Conservation (phyloP, 2,329 filamentous ascomycete species). For the Ceratocystis smalleyi region DNA sequence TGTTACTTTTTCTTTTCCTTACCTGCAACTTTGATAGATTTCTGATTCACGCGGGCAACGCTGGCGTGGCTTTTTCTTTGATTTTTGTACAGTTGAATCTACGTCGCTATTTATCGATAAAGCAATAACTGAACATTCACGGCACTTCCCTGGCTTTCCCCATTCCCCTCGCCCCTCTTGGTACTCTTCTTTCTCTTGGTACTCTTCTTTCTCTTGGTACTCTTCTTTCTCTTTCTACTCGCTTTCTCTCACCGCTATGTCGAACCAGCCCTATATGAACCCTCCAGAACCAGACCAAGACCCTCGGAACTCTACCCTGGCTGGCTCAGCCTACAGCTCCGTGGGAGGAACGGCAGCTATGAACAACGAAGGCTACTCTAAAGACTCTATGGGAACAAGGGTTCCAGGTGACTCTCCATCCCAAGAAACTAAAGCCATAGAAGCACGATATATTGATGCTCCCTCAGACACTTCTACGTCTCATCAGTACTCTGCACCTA, state of each 20-base stretch:
- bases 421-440: not conserved
- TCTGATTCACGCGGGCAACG: not conserved
- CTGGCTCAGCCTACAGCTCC: no score
- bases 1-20: not conserved
- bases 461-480: not conserved
- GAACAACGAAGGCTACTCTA: not conserved
- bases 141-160: not conserved
- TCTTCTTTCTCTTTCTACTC: not conserved
- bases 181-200: not conserved
- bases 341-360: no score
- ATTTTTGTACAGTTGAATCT: not conserved
- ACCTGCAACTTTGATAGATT: not conserved
- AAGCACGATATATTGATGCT: not conserved
- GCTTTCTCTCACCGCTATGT: not conserved
- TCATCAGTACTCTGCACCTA: not conserved
- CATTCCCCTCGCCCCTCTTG: not conserved
- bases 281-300: not conserved
- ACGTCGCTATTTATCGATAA: no score
- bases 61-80: not conserved
- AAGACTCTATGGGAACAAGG: not conserved
- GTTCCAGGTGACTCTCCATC: not conserved
- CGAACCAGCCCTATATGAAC: not conserved
- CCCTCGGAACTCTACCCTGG: rapidly evolving
- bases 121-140: not conserved
- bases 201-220: not conserved